Conservation (phyloP, 2,329 filamentous ascomycete genomes). For the Tolypocladium amazonense region DNA sequence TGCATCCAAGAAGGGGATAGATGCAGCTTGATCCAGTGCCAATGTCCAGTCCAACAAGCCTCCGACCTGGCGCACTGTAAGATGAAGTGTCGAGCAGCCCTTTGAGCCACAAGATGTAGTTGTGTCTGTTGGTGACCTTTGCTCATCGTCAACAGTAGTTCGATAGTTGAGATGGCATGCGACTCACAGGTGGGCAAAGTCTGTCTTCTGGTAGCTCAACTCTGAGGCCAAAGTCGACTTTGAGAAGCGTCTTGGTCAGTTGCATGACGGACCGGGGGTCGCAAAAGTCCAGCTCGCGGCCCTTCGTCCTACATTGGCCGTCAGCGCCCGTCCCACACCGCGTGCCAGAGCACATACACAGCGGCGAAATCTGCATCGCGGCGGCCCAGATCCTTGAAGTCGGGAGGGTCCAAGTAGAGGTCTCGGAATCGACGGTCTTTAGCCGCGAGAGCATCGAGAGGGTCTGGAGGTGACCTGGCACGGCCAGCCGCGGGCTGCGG, state of each 20-base stretch:
- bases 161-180: neutral
- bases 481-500: neutral
- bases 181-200: slow-evolving; percentile 70
- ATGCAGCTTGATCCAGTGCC: slow-evolving; percentile 88
- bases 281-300: slow-evolving; percentile 63
- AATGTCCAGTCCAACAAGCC: slow-evolving; percentile 66
- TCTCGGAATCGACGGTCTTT: slow-evolving; percentile 22
- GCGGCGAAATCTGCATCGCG: slow-evolving; percentile 30
- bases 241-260: slow-evolving; percentile 70
- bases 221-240: slow-evolving; percentile 60
- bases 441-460: neutral
- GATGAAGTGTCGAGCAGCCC: slow-evolving; percentile 63
- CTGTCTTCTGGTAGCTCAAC: slow-evolving; percentile 66
- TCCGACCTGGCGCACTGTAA: slow-evolving; percentile 35
- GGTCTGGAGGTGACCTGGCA: neutral
- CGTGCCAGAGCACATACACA: slow-evolving; percentile 19
- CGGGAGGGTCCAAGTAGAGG: slow-evolving; percentile 28
- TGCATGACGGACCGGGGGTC: slow-evolving; percentile 68
- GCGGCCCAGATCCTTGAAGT: slow-evolving; percentile 31
- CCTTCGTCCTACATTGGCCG: slow-evolving; percentile 10
- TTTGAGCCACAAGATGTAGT: slow-evolving; percentile 87
- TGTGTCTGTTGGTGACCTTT: slow-evolving; percentile 58
- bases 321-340: neutral
- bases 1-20: slow-evolving; percentile 73
- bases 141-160: neutral